Conservation (phyloP, 192 early-diverging fungal genomes). For the Umbelopsis isabellina region DNA sequence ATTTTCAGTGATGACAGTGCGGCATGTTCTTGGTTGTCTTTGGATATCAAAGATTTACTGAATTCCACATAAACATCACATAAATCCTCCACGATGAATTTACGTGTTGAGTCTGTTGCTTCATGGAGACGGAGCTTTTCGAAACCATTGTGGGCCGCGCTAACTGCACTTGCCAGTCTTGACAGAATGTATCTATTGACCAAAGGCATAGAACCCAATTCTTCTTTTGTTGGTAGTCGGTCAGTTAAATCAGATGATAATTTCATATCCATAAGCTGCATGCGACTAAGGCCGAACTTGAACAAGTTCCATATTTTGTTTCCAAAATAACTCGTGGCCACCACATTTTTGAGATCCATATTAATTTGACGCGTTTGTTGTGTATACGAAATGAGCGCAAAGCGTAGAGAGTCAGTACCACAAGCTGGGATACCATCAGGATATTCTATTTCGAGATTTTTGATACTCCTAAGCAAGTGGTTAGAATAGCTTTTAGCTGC, state of each 20-base stretch:
- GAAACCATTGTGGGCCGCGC: slow-evolving; percentile 67
- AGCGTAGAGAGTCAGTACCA: slow-evolving; percentile 88
- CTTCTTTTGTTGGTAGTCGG: background rate
- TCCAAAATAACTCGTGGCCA: slow-evolving; percentile 87
- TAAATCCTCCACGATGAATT: slow-evolving; percentile 91
- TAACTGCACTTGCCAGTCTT: slow-evolving; percentile 73
- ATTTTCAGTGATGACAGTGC: slow-evolving; percentile 45
- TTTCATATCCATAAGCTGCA: slow-evolving; percentile 36
- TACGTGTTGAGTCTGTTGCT: slow-evolving; percentile 79
- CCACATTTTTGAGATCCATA: slow-evolving; percentile 84
- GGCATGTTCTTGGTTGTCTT: slow-evolving; percentile 30
- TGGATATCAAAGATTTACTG: slow-evolving; percentile 80
- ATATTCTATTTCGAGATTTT: slow-evolving; percentile 68
- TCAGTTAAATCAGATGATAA: slow-evolving; percentile 43
- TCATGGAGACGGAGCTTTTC: slow-evolving; percentile 71
- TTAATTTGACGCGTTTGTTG: slow-evolving; percentile 91
- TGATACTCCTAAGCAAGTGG: slow-evolving; percentile 33
- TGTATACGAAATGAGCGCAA: slow-evolving; percentile 68
- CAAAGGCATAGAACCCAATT: slow-evolving; percentile 50
- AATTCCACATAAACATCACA: slow-evolving; percentile 95
- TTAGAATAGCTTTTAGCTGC: slow-evolving; percentile 31
- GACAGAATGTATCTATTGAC: slow-evolving; percentile 88
- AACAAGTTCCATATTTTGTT: slow-evolving; percentile 98
- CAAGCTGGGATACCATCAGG: slow-evolving; percentile 89
- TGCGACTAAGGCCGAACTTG: slow-evolving; percentile 58